Evolutionary conservation across 2,329 filamentous ascomycete species (phyloP).

Genomic region (Elsinoe necatrix): DNA sequence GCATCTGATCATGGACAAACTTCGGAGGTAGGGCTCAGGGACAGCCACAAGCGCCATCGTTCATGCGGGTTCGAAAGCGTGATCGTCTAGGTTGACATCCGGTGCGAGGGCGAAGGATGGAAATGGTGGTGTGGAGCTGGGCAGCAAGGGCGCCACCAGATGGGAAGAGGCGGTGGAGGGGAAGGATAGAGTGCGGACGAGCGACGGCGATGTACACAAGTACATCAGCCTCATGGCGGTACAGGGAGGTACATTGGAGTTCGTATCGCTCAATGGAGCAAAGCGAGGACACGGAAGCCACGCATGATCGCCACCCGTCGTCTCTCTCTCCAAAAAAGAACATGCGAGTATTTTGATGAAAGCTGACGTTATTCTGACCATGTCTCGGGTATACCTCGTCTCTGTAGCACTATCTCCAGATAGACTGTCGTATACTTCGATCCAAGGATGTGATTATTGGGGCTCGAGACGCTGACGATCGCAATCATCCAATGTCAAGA

Average conservation of each 20-base stretch:
- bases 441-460: not conserved
- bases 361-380: not conserved
- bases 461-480: not conserved
- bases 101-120: slow-evolving; percentile 1
- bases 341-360: not conserved
- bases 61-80: slow-evolving; percentile 4
- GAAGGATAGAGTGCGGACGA: not conserved
- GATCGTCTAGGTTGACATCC: slow-evolving; percentile 1
- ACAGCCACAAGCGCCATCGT: slow-evolving; percentile 5
- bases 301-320: slow-evolving; percentile 3
- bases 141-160: not conserved
- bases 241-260: not conserved
- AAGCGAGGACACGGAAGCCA: not conserved
- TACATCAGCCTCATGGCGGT: not conserved
- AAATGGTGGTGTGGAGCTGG: slow-evolving; percentile 2
- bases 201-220: not conserved
- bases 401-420: not conserved
- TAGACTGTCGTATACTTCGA: not conserved
- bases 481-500: not conserved
- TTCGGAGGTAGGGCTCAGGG: not conserved
- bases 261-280: not conserved
- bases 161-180: slow-evolving; percentile 3
- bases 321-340: not conserved
- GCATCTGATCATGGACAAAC: not conserved
- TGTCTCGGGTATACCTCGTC: slow-evolving; percentile 5